These are phyloP conservation scores for Cladosporium cucumerinum DNA, from an alignment of 2,329 filamentous ascomycete genomes.

Conservation along the genomic window DNA sequence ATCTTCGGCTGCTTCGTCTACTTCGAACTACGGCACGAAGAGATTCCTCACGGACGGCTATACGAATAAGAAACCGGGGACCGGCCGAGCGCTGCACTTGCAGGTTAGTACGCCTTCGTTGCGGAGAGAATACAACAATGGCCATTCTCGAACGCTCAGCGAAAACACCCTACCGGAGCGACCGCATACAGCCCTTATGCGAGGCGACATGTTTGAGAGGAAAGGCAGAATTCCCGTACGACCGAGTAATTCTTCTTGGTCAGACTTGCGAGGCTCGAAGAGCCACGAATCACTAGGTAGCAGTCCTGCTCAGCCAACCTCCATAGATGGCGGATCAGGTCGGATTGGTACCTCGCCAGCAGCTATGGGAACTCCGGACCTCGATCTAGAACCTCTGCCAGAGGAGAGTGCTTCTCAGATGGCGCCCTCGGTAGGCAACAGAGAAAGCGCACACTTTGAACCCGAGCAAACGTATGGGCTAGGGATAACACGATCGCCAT, in stretches of 20 bases:
- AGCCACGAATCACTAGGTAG: slow-evolving; percentile 9
- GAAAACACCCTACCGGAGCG: slow-evolving; percentile 52
- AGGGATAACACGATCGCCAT: slow-evolving; percentile 62
- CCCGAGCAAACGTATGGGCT: slow-evolving; percentile 19
- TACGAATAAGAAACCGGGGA: slow-evolving; percentile 20
- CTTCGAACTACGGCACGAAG: slow-evolving; percentile 11
- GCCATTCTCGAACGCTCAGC: slow-evolving; percentile 61
- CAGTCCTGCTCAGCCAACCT: neutral
- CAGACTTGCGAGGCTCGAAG: slow-evolving; percentile 10
- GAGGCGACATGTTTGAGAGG: slow-evolving; percentile 13
- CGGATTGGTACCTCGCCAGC: neutral
- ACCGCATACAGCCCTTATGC: slow-evolving; percentile 26
- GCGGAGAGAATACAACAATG: slow-evolving; percentile 34
- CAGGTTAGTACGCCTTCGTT: slow-evolving; percentile 33
- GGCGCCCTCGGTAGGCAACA: neutral
- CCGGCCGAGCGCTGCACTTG: slow-evolving; percentile 24
- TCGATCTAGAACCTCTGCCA: slow-evolving; percentile 39
- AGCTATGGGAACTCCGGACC: slow-evolving; percentile 37
- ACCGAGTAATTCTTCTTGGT: slow-evolving; percentile 14
- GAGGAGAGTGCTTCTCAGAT: slow-evolving; percentile 35
- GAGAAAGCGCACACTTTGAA: neutral
- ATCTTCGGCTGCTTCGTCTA: neutral
- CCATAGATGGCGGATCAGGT: neutral
- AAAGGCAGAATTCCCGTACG: slow-evolving; percentile 23
- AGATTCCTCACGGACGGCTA: slow-evolving; percentile 23